Evolutionary conservation across 257 asterid genomes (phyloP).

Genomic region (Gynochthodes officinalis): DNA sequence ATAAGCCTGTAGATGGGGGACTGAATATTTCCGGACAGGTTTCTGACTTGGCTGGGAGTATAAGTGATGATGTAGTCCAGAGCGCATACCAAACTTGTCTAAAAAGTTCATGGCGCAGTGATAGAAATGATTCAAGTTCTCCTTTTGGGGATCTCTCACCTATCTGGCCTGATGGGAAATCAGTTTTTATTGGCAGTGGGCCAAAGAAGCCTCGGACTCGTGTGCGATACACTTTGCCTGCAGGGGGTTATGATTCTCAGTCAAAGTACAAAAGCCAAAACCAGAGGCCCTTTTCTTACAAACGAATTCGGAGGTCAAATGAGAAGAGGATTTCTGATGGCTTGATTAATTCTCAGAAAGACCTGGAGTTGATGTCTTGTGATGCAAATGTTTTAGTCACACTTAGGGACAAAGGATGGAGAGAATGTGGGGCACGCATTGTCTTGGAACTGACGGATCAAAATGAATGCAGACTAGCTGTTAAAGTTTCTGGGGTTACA

Average conservation of each 20-base stretch:
- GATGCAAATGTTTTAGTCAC: constrained; percentile 78
- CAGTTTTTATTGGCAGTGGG: constrained; percentile 47
- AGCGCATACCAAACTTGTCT: constrained; percentile 41
- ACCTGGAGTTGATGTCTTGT: constrained; percentile 51
- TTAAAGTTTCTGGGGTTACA: constrained; percentile 68
- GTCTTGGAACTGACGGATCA: constrained; percentile 73
- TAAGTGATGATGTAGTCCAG: constrained; percentile 31
- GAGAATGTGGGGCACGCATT: constrained; percentile 73
- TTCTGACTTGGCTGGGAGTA: constrained; percentile 45
- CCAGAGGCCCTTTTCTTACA: constrained; percentile 63
- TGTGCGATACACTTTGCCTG: constrained; percentile 83
- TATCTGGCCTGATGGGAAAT: constrained; percentile 53
- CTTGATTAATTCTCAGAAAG: constrained; percentile 52
- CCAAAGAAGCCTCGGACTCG: constrained; percentile 94
- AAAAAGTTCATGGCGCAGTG: constrained; percentile 37
- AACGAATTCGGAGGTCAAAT: constrained; percentile 83
- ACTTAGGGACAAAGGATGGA: constrained; percentile 83
- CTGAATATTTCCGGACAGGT: constrained; percentile 29
- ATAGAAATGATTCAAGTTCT: constrained; percentile 46
- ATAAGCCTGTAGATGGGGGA: constrained; percentile 33
- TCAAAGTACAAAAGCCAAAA: constrained; percentile 50
- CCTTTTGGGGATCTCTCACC: constrained; percentile 55
- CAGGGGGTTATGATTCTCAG: constrained; percentile 47
- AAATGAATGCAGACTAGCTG: constrained; percentile 82
- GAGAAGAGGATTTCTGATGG: constrained; percentile 67